These are phyloP conservation scores for Larix kaempferi DNA, from an alignment of 75 land plant species.

Conservation along the genomic window DNA sequence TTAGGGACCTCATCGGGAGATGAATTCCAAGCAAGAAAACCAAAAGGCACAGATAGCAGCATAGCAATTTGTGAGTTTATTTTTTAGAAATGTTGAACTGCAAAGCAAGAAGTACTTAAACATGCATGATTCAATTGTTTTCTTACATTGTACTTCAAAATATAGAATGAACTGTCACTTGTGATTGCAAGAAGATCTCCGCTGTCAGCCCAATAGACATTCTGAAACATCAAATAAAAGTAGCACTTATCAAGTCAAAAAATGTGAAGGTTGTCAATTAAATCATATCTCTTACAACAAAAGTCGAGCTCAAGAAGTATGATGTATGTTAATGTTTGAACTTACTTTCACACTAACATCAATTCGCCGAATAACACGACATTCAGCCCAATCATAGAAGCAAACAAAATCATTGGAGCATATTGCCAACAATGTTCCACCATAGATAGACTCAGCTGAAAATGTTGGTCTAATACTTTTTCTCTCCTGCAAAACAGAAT, in stretches of 20 bases:
- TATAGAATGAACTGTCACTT: constrained; percentile 95
- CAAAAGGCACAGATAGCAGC: neutral
- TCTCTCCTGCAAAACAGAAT: constrained; percentile 70
- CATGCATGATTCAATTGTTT: neutral
- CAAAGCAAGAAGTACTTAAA: neutral
- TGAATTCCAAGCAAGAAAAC: neutral
- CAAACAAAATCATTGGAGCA: constrained; percentile 97
- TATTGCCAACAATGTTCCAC: constrained; percentile 86
- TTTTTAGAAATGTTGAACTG: neutral
- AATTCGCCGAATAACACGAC: constrained; percentile 88
- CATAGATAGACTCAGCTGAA: constrained; percentile 94
- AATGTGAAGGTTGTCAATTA: neutral
- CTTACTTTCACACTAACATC: constrained; percentile 95
- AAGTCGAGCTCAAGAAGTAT: constrained; percentile 9
- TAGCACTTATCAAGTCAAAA: neutral
- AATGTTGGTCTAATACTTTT: constrained; percentile 93
- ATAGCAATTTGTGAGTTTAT: neutral
- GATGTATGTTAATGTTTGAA: neutral
- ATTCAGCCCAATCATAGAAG: constrained; percentile 99
- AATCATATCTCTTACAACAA: neutral
- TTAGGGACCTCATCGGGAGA: neutral
- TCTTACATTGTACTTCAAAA: constrained; percentile 94
- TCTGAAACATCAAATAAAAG: constrained; percentile 41
- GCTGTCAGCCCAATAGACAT: constrained; percentile 98
- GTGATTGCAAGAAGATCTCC: constrained; percentile 94